These are phyloP conservation scores for Paramecium caudatum DNA, from an alignment of 73 alveolate genomes.

Conservation along the genomic window DNA sequence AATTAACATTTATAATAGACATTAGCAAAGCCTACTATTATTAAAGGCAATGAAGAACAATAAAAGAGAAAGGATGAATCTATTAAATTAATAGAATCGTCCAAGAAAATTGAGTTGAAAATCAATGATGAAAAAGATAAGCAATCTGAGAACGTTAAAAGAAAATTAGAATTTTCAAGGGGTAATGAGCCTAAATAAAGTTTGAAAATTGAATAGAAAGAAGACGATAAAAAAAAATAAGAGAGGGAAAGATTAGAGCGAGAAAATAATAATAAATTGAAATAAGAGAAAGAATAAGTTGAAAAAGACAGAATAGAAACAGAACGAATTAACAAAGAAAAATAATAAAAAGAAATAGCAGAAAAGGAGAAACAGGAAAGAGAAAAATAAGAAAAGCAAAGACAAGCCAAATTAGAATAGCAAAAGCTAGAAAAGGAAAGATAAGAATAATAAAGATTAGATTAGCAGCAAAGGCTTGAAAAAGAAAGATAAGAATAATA, in stretches of 20 bases:
- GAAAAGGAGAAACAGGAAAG: background rate
- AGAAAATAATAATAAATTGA: constrained; percentile 35
- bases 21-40: no score
- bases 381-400: constrained; percentile 1
- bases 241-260: constrained; percentile 5
- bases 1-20: no score
- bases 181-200: background rate
- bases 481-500: background rate
- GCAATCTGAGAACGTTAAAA: background rate
- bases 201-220: background rate
- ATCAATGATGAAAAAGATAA: background rate
- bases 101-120: background rate
- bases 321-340: constrained; percentile 25
- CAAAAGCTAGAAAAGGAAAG: background rate
- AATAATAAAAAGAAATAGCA: constrained; percentile 26
- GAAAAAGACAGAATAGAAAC: background rate
- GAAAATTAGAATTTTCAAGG: background rate
- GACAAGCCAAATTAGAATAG: constrained; percentile 31
- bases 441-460: background rate
- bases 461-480: background rate
- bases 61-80: no score
- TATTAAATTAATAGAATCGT: no score
- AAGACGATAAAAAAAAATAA: constrained; percentile 45
- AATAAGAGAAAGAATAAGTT: constrained; percentile 35
- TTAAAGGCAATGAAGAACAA: no score